Conservation (phyloP, 257 asterid species). For the Forsythia viridissima region DNA sequence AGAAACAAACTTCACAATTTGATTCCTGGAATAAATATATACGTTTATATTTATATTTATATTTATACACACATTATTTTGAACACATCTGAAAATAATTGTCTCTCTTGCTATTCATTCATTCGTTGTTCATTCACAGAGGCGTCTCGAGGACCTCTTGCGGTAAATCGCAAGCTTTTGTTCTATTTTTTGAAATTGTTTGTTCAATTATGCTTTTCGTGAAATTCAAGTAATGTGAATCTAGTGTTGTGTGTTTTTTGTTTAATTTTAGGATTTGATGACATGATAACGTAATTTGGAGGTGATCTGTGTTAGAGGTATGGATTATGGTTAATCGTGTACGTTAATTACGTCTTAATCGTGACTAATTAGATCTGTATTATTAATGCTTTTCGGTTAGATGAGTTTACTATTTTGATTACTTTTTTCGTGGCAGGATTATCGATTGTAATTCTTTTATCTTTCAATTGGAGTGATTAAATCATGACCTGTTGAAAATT, state of each 20-base stretch:
- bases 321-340: slow-evolving; percentile 33
- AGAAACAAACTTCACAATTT: not conserved
- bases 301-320: slow-evolving; percentile 56
- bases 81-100: slow-evolving; percentile 34
- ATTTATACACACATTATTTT: slow-evolving; percentile 20
- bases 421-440: slow-evolving; percentile 32
- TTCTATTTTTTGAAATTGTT: not conserved
- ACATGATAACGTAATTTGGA: slow-evolving; percentile 24
- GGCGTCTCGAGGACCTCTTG: slow-evolving; percentile 23
- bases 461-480: slow-evolving; percentile 46
- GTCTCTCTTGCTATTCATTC: slow-evolving; percentile 27
- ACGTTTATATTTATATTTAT: not conserved
- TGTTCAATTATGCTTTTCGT: slow-evolving; percentile 35
- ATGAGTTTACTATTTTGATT: slow-evolving; percentile 36
- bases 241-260: slow-evolving; percentile 24
- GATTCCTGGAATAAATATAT: not conserved
- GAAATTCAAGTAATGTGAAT: slow-evolving; percentile 57
- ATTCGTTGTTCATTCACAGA: slow-evolving; percentile 19
- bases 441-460: slow-evolving; percentile 25
- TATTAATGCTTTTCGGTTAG: slow-evolving; percentile 14
- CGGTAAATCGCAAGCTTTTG: slow-evolving; percentile 30
- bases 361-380: slow-evolving; percentile 56
- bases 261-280: slow-evolving; percentile 34
- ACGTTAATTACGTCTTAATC: slow-evolving; percentile 31
- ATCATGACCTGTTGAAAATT: slow-evolving; percentile 35